Evolutionary conservation across 768 basidiomycete genomes (phyloP).

Genomic region (Suillus discolor): DNA sequence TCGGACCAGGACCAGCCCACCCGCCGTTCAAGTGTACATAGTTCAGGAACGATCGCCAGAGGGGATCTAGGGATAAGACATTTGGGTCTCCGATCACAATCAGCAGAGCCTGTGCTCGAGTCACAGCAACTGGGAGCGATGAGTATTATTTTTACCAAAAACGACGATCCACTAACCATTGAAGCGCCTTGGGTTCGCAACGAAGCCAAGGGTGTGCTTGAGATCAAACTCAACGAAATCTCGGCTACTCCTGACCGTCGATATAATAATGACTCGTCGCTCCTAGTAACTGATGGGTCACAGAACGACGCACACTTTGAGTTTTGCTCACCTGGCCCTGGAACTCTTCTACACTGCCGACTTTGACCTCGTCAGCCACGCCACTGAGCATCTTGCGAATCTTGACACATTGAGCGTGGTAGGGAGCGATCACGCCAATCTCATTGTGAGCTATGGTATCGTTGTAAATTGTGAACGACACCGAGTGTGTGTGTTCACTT

Average conservation of each 20-base stretch:
- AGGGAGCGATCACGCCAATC: conserved; percentile 65
- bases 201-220: conserved; percentile 38
- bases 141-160: background rate
- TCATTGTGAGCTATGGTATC: conserved; percentile 44
- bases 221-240: conserved; percentile 30
- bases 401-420: conserved; percentile 59
- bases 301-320: background rate
- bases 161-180: conserved; percentile 34
- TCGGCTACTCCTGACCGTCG: conserved; percentile 40
- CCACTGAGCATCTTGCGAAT: conserved; percentile 41
- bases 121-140: conserved; percentile 52
- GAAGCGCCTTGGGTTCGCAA: conserved; percentile 38
- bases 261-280: conserved; percentile 41
- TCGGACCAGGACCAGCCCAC: conserved; percentile 38
- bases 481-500: conserved; percentile 17
- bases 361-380: conserved; percentile 45
- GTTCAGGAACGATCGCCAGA: conserved; percentile 64
- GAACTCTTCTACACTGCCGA: conserved; percentile 69
- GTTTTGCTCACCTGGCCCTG: conserved; percentile 53
- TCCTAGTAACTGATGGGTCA: conserved; percentile 26
- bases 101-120: conserved; percentile 60
- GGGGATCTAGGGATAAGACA: conserved; percentile 61
- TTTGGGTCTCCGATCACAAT: conserved; percentile 61
- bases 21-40: conserved; percentile 56
- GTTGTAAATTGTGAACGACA: conserved; percentile 9